Percentiles rank a stretch among this genome's conserved stretches.
phyloP scores from a whole-genome alignment of 192 early-diverging fungal genomes.

The Radiomyces spectabilis region DNA sequence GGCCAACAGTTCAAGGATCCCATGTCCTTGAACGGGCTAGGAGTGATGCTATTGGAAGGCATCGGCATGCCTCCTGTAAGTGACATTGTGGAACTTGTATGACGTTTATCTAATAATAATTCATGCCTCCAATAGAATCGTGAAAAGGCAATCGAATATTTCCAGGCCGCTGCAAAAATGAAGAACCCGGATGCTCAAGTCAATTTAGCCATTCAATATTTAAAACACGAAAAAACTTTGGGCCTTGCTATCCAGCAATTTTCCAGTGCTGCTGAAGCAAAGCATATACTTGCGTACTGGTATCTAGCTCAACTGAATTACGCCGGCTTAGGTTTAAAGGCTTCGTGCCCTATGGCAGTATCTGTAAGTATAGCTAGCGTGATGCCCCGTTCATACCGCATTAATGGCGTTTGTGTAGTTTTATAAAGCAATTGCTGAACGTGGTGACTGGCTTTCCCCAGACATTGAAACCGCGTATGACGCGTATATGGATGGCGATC shows the following conservation, averaged over 20 bases:
- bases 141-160: slow-evolving; percentile 54
- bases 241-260: slow-evolving; percentile 44
- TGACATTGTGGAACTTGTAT: background rate
- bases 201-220: slow-evolving; percentile 51
- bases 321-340: slow-evolving; percentile 37
- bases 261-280: slow-evolving; percentile 47
- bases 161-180: slow-evolving; percentile 58
- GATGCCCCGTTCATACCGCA: too few relatives aligned
- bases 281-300: slow-evolving; percentile 75
- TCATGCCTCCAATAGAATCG: slow-evolving; percentile 23
- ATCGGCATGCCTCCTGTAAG: slow-evolving; percentile 29
- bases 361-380: too few relatives aligned
- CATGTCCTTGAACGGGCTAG: slow-evolving; percentile 65
- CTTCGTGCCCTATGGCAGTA: slow-evolving; percentile 60
- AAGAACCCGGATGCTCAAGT: slow-evolving; percentile 76
- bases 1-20: slow-evolving; percentile 60
- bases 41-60: slow-evolving; percentile 75
- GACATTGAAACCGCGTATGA: slow-evolving; percentile 50
- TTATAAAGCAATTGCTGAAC: slow-evolving; percentile 75
- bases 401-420: slow-evolving; percentile 46
- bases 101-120: background rate
- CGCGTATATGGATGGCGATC: slow-evolving; percentile 52
- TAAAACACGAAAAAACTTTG: slow-evolving; percentile 21
- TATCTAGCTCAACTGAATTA: slow-evolving; percentile 68
- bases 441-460: slow-evolving; percentile 79